These are phyloP conservation scores for Tetratostichococcus sp. DNA, from an alignment of 139 green algal species.

Conservation along the genomic window DNA sequence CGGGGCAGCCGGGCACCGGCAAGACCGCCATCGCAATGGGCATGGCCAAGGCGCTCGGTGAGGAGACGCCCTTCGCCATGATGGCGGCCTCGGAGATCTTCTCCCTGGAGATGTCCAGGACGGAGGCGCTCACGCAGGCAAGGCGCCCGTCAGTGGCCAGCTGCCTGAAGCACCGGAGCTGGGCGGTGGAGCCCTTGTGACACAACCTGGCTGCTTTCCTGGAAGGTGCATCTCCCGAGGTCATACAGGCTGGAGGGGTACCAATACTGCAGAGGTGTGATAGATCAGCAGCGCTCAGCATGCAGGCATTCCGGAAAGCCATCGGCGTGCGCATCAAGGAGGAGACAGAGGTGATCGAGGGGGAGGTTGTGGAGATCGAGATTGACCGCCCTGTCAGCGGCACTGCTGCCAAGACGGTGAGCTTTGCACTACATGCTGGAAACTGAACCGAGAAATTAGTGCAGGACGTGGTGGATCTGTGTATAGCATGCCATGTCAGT, in stretches of 20 bases:
- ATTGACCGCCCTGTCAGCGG: slow-evolving; percentile 83
- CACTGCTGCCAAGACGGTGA: slow-evolving; percentile 69
- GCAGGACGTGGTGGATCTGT: too few relatives aligned
- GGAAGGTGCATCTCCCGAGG: too few relatives aligned
- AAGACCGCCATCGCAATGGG: slow-evolving; percentile 98
- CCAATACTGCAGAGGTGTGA: too few relatives aligned
- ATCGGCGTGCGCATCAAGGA: slow-evolving; percentile 98
- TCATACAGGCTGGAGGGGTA: too few relatives aligned
- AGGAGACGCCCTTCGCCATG: slow-evolving; percentile 97
- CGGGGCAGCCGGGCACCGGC: slow-evolving; percentile 92
- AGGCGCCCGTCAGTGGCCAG: too few relatives aligned
- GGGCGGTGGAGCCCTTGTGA: too few relatives aligned
- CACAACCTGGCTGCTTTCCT: too few relatives aligned
- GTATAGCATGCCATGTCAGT: too few relatives aligned
- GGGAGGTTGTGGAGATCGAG: slow-evolving; percentile 98
- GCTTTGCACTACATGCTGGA: background rate
- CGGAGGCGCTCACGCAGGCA: slow-evolving; percentile 95
- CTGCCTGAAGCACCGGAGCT: too few relatives aligned
- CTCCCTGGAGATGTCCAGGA: slow-evolving; percentile 98
- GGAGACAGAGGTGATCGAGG: slow-evolving; percentile 98
- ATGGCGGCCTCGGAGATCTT: slow-evolving; percentile 97
- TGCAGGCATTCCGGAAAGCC: slow-evolving; percentile 94
- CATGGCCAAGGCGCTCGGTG: slow-evolving; percentile 92
- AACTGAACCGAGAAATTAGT: too few relatives aligned
- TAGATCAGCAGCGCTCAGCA: too few relatives aligned